phyloP scores from a whole-genome alignment of 2,329 filamentous ascomycete species.

The Fusarium caatingaense region DNA sequence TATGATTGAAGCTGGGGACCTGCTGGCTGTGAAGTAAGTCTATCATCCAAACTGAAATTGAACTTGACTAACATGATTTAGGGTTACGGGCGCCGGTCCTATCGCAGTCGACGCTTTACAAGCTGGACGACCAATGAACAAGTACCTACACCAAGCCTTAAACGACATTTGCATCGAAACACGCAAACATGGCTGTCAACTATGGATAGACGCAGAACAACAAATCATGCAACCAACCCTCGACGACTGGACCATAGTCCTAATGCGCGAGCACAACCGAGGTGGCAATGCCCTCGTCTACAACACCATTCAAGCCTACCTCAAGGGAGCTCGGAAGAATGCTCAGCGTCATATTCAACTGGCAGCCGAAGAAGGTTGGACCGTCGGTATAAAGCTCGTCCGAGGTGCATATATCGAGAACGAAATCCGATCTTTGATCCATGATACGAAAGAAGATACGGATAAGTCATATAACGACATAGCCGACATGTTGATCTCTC shows the following conservation, averaged over 20 bases:
- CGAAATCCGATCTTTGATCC: constrained; percentile 61
- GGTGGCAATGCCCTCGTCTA: constrained; percentile 50
- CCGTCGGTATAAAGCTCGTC: constrained; percentile 66
- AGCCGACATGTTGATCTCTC: constrained; percentile 58
- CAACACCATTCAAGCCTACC: constrained; percentile 68
- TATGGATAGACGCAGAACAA: constrained; percentile 60
- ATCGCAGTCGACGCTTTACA: constrained; percentile 54
- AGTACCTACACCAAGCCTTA: constrained; percentile 54
- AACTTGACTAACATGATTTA: constrained; percentile 22
- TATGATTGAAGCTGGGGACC: constrained; percentile 63
- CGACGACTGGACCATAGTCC: constrained; percentile 46
- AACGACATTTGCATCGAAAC: constrained; percentile 53
- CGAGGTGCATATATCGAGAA: constrained; percentile 66
- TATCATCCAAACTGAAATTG: accelerated
- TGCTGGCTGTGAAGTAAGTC: constrained; percentile 67
- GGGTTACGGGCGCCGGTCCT: constrained; percentile 57
- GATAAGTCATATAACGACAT: constrained; percentile 63
- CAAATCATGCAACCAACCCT: constrained; percentile 57
- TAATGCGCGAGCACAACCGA: constrained; percentile 55
- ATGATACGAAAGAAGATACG: constrained; percentile 63
- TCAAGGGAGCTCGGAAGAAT: constrained; percentile 58
- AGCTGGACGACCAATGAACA: constrained; percentile 48
- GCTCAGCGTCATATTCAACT: constrained; percentile 59
- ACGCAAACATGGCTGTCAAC: constrained; percentile 51
- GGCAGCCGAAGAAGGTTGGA: constrained; percentile 61